Evolutionary conservation across 768 basidiomycete genomes (phyloP).

Genomic region (Rhodotorula babjevae): DNA sequence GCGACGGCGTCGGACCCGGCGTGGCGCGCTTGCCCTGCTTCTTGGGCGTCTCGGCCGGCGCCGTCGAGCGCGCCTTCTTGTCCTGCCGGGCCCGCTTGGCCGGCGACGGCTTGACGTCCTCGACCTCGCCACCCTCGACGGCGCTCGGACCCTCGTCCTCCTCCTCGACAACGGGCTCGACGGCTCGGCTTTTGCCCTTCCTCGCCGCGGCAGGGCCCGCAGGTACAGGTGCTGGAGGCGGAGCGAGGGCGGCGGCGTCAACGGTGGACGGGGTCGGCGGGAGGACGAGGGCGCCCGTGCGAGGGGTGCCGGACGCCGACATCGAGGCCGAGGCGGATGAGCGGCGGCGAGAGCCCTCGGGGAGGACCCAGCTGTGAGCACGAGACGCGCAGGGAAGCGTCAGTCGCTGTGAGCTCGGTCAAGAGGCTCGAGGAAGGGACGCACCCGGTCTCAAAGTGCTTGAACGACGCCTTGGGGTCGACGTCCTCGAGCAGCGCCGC

Average conservation of each 20-base stretch:
- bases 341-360: slow-evolving; percentile 18
- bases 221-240: not conserved
- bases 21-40: not conserved
- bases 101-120: not conserved
- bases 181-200: slow-evolving; percentile 62
- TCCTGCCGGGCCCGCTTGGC: not conserved
- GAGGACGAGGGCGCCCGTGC: not conserved
- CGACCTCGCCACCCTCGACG: not conserved
- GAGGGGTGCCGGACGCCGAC: not conserved
- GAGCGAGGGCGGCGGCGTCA: slow-evolving; percentile 52
- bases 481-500: not conserved
- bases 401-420: too few relatives aligned
- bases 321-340: not conserved
- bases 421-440: not conserved
- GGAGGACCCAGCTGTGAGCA: slow-evolving; percentile 16
- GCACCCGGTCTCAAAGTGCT: slow-evolving; percentile 25
- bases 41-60: not conserved
- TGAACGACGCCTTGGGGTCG: not conserved
- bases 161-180: slow-evolving; percentile 68
- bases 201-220: slow-evolving; percentile 49
- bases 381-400: not conserved
- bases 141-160: slow-evolving; percentile 43
- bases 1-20: not conserved
- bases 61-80: not conserved
- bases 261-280: not conserved